Base-by-base conservation (phyloP, 1,284 basidiomycete genomes). In the Trametes versicolor region DNA sequence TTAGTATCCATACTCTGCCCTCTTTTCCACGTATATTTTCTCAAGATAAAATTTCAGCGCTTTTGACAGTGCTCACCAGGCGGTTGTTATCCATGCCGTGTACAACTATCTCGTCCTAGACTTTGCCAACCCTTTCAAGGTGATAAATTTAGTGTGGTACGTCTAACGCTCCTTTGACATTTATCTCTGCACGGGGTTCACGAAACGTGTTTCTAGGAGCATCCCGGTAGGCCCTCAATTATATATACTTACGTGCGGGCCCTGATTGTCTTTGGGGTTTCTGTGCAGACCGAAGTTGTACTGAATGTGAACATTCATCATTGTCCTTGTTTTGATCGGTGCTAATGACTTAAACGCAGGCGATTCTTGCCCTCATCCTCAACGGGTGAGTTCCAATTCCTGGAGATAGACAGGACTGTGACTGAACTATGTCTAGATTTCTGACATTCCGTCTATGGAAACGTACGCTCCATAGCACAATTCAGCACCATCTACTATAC, bases 1-100 rank as follows among this genome's bases (percentile, higher is more conserved):
- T 60, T 7, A 29, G 58, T 15, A 25, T 3, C 13, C 9, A 9
- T n/a, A n/a, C n/a, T n/a, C n/a, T n/a, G n/a, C n/a, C n/a, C n/a
- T n/a, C n/a, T n/a, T n/a, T n/a, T n/a, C n/a, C n/a, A n/a, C n/a
- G n/a, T n/a, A n/a, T n/a, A n/a, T n/a, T n/a, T n/a, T n/a, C n/a
- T n/a, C n/a, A n/a, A n/a, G n/a, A n/a, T n/a, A n/a, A n/a, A n/a
- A n/a, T n/a, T n/a, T n/a, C n/a, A 63, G 61, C 21, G 23, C 37
- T 0, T 43, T 63, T 29, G 61, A 63, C n/a, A 58, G 55, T 15
- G 41, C 43, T 8, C 61, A 63, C 25, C 61, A 63, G 23, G 56
- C 50, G 0, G 25, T 63, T 1, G 61, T 63, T 13, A 51, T 63
- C 5, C 61, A 63, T 19, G 49, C 47, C 13, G 49, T 47, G 4